phyloP scores from a whole-genome alignment of 2,329 filamentous ascomycete genomes.

The Xenoacremonium recifei region DNA sequence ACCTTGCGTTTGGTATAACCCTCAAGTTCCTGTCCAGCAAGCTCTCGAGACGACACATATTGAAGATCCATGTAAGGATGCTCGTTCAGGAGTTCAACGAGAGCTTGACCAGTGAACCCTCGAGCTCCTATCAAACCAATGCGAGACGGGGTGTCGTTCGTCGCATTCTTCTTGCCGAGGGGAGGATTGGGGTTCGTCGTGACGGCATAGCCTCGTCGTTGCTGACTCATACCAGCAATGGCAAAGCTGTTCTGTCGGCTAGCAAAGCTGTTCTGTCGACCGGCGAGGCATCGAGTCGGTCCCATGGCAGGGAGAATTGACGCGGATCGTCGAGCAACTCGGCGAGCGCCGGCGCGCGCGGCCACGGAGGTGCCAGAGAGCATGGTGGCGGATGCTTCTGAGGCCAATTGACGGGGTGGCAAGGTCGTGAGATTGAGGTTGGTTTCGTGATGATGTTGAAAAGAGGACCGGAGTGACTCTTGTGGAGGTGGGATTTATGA shows the following conservation, averaged over 20 bases:
- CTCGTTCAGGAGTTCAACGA: slow-evolving; percentile 81
- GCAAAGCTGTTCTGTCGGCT: slow-evolving; percentile 6
- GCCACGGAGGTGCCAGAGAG: slow-evolving; percentile 13
- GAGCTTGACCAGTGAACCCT: slow-evolving; percentile 89
- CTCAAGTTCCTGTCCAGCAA: slow-evolving; percentile 80
- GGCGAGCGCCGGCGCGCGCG: slow-evolving; percentile 13
- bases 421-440: no score
- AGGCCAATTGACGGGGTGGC: slow-evolving; percentile 16
- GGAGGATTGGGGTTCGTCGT: slow-evolving; percentile 78
- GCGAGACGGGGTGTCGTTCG: slow-evolving; percentile 74
- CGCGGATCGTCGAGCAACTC: slow-evolving; percentile 6
- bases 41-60: slow-evolving; percentile 90
- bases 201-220: slow-evolving; percentile 35
- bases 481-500: no score
- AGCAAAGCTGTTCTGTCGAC: slow-evolving; percentile 4
- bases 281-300: slow-evolving; percentile 4
- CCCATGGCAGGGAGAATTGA: background rate
- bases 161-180: slow-evolving; percentile 82
- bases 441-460: no score
- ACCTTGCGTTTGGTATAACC: slow-evolving; percentile 91
- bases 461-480: no score
- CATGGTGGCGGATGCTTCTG: slow-evolving; percentile 7
- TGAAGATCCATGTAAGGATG: slow-evolving; percentile 89
- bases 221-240: slow-evolving; percentile 1
- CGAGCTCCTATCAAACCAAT: slow-evolving; percentile 88